Conservation (phyloP, 768 basidiomycete genomes). For the Trametes gibbosa region DNA sequence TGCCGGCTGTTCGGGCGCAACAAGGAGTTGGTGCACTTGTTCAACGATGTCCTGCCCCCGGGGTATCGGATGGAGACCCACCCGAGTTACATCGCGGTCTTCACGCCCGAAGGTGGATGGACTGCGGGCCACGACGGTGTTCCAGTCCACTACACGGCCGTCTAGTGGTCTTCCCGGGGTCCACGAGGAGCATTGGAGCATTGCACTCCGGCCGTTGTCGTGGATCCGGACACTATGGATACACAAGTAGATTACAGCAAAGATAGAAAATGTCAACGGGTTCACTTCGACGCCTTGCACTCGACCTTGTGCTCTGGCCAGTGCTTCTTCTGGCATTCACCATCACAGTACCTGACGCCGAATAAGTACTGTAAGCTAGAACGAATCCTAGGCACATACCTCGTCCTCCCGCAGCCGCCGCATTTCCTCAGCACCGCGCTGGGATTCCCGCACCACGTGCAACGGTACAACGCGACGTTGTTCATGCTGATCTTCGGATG, state of each 20-base stretch:
- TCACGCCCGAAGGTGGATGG: background rate
- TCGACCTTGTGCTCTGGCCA: slow-evolving; percentile 35
- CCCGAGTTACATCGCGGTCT: slow-evolving; percentile 2
- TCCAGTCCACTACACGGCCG: background rate
- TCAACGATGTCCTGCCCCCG: slow-evolving; percentile 4
- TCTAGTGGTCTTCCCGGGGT: background rate
- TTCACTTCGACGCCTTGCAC: slow-evolving; percentile 22
- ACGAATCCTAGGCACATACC: slow-evolving; percentile 25
- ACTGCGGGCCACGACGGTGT: background rate
- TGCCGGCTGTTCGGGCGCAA: slow-evolving; percentile 1
- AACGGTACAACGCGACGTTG: slow-evolving; percentile 52
- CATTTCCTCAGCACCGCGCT: slow-evolving; percentile 57
- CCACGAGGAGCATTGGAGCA: background rate
- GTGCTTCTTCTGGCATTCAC: slow-evolving; percentile 37
- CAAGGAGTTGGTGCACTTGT: background rate
- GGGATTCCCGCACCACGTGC: slow-evolving; percentile 65
- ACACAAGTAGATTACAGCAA: background rate
- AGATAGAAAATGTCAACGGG: background rate
- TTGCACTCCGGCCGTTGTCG: background rate
- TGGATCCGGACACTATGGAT: background rate
- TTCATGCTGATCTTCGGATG: slow-evolving; percentile 49
- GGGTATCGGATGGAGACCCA: slow-evolving; percentile 7
- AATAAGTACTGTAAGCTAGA: background rate
- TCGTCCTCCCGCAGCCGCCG: slow-evolving; percentile 40
- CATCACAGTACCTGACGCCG: slow-evolving; percentile 42